Evolutionary conservation across 257 asterid species (phyloP), one percentile per base, ranked within the genome.

Genomic region (Avicennia marina): DNA sequence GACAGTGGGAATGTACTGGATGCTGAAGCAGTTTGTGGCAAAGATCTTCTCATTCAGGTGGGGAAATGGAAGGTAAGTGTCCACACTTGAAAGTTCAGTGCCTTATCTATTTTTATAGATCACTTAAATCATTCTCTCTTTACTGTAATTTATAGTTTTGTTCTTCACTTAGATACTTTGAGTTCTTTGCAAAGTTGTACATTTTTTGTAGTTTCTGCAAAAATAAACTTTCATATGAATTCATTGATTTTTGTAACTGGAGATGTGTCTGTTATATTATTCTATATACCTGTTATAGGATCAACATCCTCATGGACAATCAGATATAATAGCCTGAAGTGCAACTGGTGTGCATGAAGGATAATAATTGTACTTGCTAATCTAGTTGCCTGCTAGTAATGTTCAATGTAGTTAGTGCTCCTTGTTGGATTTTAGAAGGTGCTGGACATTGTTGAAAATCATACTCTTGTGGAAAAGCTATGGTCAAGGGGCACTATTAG

Each of bases 11-110:
- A 63, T 55, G 64, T 86, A 56, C 82, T 75, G 73, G 96, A 89
- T 74, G 97, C 99, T 66, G 78, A 79, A 77, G 78, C 80, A 25
- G 84, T 93, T 51, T 89, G 97, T 62, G 89, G 79, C 61, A 78
- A 80, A 17, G 82, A 73, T 52, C 82, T 83, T 72, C 87, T 89
- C 42, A 20, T 47, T 48, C 97, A 89, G 79, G 76, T 93, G 55
- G 47, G 40, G 58, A 89, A 58, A 72, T 93, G 94, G 90, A 82
- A 62, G 89, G 99, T 86, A 69, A 41, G 39, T 75, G 25, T 39
- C 49, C 21, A 6, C 29, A 54, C 13, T 48, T 21, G 34, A 59
- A 41, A 43, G 40, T 46, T 61, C 40, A 18, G 19, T 42, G 51
- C 29, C 43, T 16, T 48, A 25, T 56, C 34, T 22, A 19, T 34